Conservation (phyloP, 164 flowering plant genomes). For the Nymphaea colorata region DNA sequence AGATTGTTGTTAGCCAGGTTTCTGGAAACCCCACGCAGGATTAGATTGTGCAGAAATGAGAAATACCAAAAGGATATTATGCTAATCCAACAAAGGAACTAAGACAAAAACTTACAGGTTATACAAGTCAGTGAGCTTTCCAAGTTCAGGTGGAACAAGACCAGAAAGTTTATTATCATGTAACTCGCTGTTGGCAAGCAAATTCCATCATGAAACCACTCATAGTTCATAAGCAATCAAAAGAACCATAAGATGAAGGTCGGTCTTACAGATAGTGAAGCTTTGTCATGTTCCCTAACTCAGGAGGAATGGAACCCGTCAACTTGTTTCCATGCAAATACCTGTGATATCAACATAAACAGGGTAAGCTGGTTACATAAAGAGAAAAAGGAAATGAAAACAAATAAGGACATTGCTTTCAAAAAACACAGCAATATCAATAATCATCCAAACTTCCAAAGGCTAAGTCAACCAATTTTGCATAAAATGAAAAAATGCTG, state of each 20-base stretch:
- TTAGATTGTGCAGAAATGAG: no score
- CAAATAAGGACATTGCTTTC: background rate
- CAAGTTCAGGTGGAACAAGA: conserved; percentile 83
- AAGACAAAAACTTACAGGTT: conserved; percentile 51
- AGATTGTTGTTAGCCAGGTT: conserved; percentile 85
- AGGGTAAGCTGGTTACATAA: no score
- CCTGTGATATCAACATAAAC: conserved; percentile 15
- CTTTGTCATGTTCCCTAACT: conserved; percentile 93
- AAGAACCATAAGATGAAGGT: background rate
- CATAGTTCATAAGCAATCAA: background rate
- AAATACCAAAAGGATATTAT: no score
- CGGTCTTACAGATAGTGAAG: conserved; percentile 70
- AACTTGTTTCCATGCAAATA: conserved; percentile 86
- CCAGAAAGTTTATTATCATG: conserved; percentile 64
- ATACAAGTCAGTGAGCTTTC: conserved; percentile 83
- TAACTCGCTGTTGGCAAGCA: background rate
- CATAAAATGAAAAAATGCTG: no score
- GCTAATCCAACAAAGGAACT: no score
- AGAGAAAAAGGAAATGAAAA: no score
- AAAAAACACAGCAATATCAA: background rate
- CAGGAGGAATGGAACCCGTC: conserved; percentile 77
- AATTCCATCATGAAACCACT: no score
- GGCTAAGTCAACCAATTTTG: no score
- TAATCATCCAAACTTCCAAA: no score
- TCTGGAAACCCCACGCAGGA: conserved; percentile 23